Base-by-base conservation (phyloP, 345 rosid species). In the Salix arbutifolia region DNA sequence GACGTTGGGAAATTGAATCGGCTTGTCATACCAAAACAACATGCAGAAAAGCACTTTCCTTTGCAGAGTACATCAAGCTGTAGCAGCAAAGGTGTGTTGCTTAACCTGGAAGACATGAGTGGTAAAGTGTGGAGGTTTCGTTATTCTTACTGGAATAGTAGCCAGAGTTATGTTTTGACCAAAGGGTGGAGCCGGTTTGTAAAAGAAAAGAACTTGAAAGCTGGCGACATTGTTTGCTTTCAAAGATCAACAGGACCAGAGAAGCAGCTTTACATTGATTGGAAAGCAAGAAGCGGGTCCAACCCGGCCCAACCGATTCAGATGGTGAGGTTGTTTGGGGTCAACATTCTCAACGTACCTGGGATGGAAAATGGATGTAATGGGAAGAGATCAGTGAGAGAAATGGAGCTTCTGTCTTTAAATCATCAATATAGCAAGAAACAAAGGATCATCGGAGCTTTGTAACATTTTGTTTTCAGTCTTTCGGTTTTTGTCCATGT, bases 1-100 rank as follows among this genome's bases (percentile, higher is more conserved):
- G 99, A 95, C 74, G 99, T 95, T 4, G 99, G 99, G 61, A 93
- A 95, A 85, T 82, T 95, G 68, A 95, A 95, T 87, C 92, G 99
- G 26, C 80, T 94, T 21, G 98, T 95, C 65, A 93, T 93, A 67
- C 99, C 99, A 4, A 95, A 95, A 75, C 97, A 91, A 72, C 98
- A 95, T 75, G 99, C 99, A 19, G 79, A 89, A 48, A 82, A 79
- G 37, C 86, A 88, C 31, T 77, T 84, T 73, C 81, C 80, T 2
- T 53, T 78, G 69, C 73, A 76, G 52, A 23, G 30, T 37, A 76
- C 64, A 10, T 58, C 64, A 30, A 82, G 65, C 48, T 65, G 2
- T 40, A 83, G 76, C 38, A 80, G 77, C n/a, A 91, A 89, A 77
- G 97, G 94, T 3, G 46, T 85, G 67, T 77, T 91, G 65, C 79